A percentile compares a stretch with the other conserved stretches of the same genome.
Conservation (phyloP, 176 grass and related monocot species). For the Urochloa ruziziensis region DNA sequence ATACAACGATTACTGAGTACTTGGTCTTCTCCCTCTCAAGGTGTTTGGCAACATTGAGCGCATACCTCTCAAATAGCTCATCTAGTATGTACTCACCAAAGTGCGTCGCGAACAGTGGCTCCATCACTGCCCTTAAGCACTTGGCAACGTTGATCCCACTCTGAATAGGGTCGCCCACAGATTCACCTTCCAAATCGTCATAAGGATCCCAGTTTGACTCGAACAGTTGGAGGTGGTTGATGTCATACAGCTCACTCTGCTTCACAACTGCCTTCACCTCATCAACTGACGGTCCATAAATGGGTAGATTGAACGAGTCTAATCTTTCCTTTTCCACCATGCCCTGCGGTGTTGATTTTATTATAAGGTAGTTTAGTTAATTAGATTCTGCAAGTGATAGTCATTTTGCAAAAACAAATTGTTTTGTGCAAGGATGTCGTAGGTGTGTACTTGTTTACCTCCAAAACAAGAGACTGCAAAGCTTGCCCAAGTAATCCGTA, state of each 20-base stretch:
- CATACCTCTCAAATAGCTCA: conserved; percentile 34
- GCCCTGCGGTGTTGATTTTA: too few relatives aligned
- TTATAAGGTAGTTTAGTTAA: too few relatives aligned
- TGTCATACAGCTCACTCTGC: conserved; percentile 10
- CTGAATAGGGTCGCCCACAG: background rate
- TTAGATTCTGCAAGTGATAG: too few relatives aligned
- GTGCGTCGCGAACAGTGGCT: conserved; percentile 23
- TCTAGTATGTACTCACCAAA: conserved; percentile 35
- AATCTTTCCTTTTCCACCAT: conserved; percentile 27
- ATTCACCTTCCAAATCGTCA: background rate
- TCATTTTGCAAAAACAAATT: background rate
- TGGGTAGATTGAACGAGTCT: conserved; percentile 31
- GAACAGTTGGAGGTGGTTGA: background rate
- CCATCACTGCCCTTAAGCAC: background rate
- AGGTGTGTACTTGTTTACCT: background rate
- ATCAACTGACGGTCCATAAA: conserved; percentile 23
- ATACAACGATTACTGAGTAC: background rate
- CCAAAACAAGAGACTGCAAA: background rate
- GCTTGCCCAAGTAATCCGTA: conserved; percentile 30
- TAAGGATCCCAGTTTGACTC: conserved; percentile 39
- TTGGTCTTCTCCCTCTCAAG: conserved; percentile 48
- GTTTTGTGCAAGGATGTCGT: background rate
- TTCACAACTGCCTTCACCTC: background rate
- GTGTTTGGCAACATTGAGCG: conserved; percentile 13
- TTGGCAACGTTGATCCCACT: background rate